These are phyloP conservation scores for Rostrohypoxylon terebratum DNA, from an alignment of 495 filamentous ascomycete species.

Conservation along the genomic window DNA sequence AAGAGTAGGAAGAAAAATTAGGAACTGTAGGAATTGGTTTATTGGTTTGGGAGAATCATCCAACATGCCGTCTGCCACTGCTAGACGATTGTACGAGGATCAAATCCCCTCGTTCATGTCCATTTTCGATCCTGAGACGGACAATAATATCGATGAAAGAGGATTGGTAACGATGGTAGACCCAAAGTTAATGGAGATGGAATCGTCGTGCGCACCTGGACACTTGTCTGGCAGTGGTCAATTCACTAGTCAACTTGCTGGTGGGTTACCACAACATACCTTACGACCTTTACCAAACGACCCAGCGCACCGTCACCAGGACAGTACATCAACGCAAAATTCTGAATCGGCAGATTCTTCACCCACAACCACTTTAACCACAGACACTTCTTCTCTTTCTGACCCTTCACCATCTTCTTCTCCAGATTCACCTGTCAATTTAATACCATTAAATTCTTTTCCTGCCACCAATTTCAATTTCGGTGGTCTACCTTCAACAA, in stretches of 20 bases:
- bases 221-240: slow-evolving; percentile 18
- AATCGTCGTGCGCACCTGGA: slow-evolving; percentile 47
- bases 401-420: slow-evolving; percentile 93
- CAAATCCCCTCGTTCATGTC: slow-evolving; percentile 80
- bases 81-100: slow-evolving; percentile 68
- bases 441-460: slow-evolving; percentile 69
- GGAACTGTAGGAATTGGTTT: slow-evolving; percentile 3
- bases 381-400: slow-evolving; percentile 87
- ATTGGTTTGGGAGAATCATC: slow-evolving; percentile 21
- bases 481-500: slow-evolving; percentile 55
- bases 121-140: slow-evolving; percentile 68
- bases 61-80: slow-evolving; percentile 67
- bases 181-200: slow-evolving; percentile 57
- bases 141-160: slow-evolving; percentile 56
- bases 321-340: slow-evolving; percentile 80
- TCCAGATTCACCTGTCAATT: slow-evolving; percentile 82
- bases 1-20: slow-evolving; percentile 21
- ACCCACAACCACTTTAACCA: slow-evolving; percentile 91
- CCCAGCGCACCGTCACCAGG: slow-evolving; percentile 66
- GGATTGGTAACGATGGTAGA: slow-evolving; percentile 59
- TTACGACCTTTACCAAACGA: slow-evolving; percentile 55
- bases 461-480: slow-evolving; percentile 61
- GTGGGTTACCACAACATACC: slow-evolving; percentile 44
- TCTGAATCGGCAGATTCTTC: slow-evolving; percentile 93
- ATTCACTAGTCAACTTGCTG: slow-evolving; percentile 29